phyloP scores from a whole-genome alignment of 2,329 filamentous ascomycete genomes.

The Colletotrichum sp. region DNA sequence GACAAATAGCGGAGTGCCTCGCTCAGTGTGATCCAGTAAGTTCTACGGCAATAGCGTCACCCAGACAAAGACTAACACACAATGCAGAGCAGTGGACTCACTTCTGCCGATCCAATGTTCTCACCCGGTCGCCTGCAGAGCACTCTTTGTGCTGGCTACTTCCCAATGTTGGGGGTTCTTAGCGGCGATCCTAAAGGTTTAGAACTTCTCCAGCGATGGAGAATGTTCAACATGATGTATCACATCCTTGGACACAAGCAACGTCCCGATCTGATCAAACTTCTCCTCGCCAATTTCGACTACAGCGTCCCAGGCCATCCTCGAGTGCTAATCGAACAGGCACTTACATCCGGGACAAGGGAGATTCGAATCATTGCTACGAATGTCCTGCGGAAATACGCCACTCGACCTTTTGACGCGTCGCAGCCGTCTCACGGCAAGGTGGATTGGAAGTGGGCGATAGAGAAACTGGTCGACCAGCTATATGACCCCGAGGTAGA shows the following conservation, averaged over 20 bases:
- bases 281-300: conserved; percentile 89
- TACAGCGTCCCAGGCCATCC: conserved; percentile 89
- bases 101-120: conserved; percentile 87
- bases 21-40: conserved; percentile 90
- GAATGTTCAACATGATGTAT: conserved; percentile 99
- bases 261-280: conserved; percentile 88
- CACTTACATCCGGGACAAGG: conserved; percentile 89
- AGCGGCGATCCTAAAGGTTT: conserved; percentile 84
- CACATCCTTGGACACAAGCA: conserved; percentile 93
- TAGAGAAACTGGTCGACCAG: conserved; percentile 95
- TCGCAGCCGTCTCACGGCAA: conserved; percentile 35
- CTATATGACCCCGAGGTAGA: conserved; percentile 97
- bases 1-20: conserved; percentile 94
- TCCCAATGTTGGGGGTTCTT: conserved; percentile 87
- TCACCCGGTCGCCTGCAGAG: conserved; percentile 83
- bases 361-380: conserved; percentile 91
- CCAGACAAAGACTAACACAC: background rate
- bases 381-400: conserved; percentile 85
- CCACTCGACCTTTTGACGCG: conserved; percentile 56
- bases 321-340: conserved; percentile 90
- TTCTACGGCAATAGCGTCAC: background rate
- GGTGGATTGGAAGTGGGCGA: conserved; percentile 88
- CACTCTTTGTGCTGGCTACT: conserved; percentile 91
- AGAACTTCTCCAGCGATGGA: conserved; percentile 92
- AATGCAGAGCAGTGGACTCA: conserved; percentile 69